Conservation (phyloP, 768 basidiomycete genomes). For the Tremella mesenterica region DNA sequence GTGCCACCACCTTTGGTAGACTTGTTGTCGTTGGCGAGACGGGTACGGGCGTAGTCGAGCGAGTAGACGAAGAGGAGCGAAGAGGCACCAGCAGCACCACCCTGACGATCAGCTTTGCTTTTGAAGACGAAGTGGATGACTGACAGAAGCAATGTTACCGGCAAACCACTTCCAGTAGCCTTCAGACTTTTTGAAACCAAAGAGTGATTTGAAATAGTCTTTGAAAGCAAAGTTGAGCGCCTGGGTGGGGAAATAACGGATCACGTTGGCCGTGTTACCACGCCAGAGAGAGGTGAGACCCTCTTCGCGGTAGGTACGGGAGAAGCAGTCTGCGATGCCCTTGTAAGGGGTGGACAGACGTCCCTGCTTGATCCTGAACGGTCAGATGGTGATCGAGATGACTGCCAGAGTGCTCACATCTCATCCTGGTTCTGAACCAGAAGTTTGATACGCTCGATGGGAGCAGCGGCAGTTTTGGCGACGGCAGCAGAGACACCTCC, state of each 20-base stretch:
- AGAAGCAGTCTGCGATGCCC: conserved; percentile 86
- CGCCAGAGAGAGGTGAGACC: conserved; percentile 93
- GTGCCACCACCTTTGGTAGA: conserved; percentile 81
- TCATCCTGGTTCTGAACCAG: conserved; percentile 99
- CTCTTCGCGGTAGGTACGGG: conserved; percentile 87
- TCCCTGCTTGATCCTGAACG: conserved; percentile 88
- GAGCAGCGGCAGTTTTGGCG: conserved; percentile 96
- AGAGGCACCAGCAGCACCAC: conserved; percentile 98
- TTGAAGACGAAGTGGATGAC: background rate
- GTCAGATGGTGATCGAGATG: background rate
- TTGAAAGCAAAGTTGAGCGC: conserved; percentile 99
- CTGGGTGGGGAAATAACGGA: conserved; percentile 99
- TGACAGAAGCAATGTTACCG: conserved; percentile 64
- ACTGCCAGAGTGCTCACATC: conserved; percentile 53
- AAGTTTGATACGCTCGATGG: conserved; percentile 99
- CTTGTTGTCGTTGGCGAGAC: conserved; percentile 72
- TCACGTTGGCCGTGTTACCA: conserved; percentile 99
- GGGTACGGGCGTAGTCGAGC: conserved; percentile 97
- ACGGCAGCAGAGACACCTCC: conserved; percentile 63
- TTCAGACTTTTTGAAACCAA: conserved; percentile 95
- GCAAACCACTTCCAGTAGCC: conserved; percentile 98
- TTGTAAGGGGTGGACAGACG: conserved; percentile 94
- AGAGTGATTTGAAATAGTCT: conserved; percentile 77
- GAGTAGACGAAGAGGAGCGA: conserved; percentile 99
- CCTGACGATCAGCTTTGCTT: conserved; percentile 49